Base-by-base conservation (phyloP, 2,329 filamentous ascomycete species). In the Orbilia javanica region DNA sequence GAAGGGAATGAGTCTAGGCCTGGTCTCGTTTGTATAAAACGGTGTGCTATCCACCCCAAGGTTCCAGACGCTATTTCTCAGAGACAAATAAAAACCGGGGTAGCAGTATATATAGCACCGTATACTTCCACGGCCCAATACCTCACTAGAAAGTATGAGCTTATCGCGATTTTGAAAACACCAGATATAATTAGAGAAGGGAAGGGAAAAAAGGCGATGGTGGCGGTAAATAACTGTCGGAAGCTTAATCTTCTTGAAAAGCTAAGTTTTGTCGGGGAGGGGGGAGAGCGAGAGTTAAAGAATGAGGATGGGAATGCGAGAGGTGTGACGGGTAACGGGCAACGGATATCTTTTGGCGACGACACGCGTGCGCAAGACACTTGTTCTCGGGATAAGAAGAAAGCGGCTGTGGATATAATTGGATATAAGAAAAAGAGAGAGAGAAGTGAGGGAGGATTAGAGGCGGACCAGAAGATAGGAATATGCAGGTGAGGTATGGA, bases 211-310 rank as follows among this genome's bases (percentile, higher is more conserved):
- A 22, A 31, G 36, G 50, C 31, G 46, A 48, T 57, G 69, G 48
- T 73, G 69, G 69, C 60, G 69, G 60, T 55, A 52, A 73, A 72
- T 68, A 68, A 34, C 34, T 65, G 36, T 65, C 36, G 57, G 68
- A 73, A 73, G 69, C 60, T 73, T 73, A 73, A 73, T 62, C 25
- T 66, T 73, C 50, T 52, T 34, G 8, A n/a, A 44, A 13, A 52
- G 34, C 8, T 15, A 36, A 50, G 44, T 11, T n/a, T 36, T 39
- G 48, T 20, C 48, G 20, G 44, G 7, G 20, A 20, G 44, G 39
- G 15, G 39, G 15, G 39, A 42, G 39, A n/a, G 6, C 5, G 8
- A 7, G 3, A 15, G 39, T 3, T 42, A 42, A 42, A n/a, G 39
- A 42, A 15, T n/a, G 39, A 42, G 39, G 15, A 42, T 10, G 39